Conservation (phyloP, 257 asterid genomes). For the Henckelia pumila region DNA sequence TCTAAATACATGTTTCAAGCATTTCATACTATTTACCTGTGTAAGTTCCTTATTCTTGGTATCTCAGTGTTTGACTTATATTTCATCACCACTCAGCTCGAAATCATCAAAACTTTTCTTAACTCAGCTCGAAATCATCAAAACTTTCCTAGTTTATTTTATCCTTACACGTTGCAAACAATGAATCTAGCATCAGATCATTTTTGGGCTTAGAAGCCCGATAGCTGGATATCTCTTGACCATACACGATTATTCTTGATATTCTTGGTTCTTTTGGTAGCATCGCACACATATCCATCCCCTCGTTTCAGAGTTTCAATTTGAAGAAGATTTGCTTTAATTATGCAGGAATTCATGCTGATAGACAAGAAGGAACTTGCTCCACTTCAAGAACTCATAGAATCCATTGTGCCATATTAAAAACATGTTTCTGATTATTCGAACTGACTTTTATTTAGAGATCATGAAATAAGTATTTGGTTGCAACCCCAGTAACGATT, state of each 20-base stretch:
- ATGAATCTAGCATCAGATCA: no score
- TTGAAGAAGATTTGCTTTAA: background rate
- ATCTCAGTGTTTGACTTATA: background rate
- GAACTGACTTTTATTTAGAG: conserved; percentile 26
- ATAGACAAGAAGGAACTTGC: conserved; percentile 90
- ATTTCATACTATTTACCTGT: conserved; percentile 67
- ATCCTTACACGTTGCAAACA: no score
- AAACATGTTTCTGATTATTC: conserved; percentile 11
- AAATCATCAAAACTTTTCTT: background rate
- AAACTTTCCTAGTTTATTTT: no score
- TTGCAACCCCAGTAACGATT: conserved; percentile 19
- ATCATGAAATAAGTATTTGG: conserved; percentile 29
- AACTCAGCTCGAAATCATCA: no score
- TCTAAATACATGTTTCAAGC: conserved; percentile 88
- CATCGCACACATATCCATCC: background rate
- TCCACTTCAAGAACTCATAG: conserved; percentile 82
- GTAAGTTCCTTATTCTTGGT: conserved; percentile 37
- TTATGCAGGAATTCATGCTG: conserved; percentile 75
- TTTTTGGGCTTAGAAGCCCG: background rate
- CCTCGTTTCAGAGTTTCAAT: background rate
- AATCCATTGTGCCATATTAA: conserved; percentile 72
- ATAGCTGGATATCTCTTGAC: background rate
- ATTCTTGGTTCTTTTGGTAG: background rate
- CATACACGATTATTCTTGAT: background rate
- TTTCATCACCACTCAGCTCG: background rate